Base-by-base conservation (phyloP, 192 early-diverging fungal genomes). In the Piromyces sp. region DNA sequence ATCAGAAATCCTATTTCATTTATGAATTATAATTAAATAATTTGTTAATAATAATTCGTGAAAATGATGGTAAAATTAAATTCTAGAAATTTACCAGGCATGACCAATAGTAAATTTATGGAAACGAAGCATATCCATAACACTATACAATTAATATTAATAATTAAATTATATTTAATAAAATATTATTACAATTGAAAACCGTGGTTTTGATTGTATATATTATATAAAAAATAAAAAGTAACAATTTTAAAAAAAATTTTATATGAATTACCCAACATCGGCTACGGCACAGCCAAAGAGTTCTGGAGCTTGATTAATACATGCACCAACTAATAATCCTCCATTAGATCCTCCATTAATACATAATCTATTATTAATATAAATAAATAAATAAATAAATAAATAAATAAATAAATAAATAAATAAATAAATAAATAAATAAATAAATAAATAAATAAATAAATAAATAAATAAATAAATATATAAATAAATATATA, bases 21-120 rank as follows among this genome's bases (percentile, higher is more conserved):
- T n/a, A 31, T 22, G 22, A 22, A 17, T 58, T 58, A 17, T 79
- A 79, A 36, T 4, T 17, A 31, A 79, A 81, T 90, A 80, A 33
- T 33, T 33, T 6, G 31, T 33, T n/a, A n/a, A n/a, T n/a, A n/a
- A n/a, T n/a, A n/a, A n/a, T n/a, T n/a, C n/a, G n/a, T n/a, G n/a
- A n/a, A n/a, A n/a, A n/a, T n/a, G n/a, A n/a, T n/a, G n/a, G n/a
- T n/a, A n/a, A n/a, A n/a, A n/a, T n/a, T n/a, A 38, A 38, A 14
- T 38, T 38, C 14, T 38, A 13, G 14, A 38, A 14, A 22, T 5
- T 28, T 68, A 68, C 93, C 93, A 94, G 9, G 89, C 91, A 83
- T 89, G 86, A 5, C 93, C 93, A 80, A 93, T 93, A 7, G 93
- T 94, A 83, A 94, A 94, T 83, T 93, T 93, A 86, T 94, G 93